Evolutionary conservation across 2,329 filamentous ascomycete genomes (phyloP).

Genomic region (Aspergillus puulaauensis): DNA sequence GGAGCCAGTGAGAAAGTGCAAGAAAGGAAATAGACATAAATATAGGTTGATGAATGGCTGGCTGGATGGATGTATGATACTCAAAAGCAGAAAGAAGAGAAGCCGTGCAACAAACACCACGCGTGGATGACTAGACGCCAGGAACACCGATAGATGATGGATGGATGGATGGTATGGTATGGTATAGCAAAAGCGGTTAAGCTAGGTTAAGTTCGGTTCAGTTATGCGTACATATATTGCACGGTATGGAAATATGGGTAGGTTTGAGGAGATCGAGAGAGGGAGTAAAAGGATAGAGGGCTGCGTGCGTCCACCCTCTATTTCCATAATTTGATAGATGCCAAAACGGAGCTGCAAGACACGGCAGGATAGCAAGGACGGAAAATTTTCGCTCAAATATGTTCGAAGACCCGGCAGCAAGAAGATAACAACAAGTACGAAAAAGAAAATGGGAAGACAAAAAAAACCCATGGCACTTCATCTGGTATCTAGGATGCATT

Average conservation of each 20-base stretch:
- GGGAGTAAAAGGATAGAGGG: neutral
- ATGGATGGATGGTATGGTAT: too few relatives aligned
- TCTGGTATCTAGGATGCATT: constrained; percentile 27
- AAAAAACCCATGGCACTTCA: constrained; percentile 19
- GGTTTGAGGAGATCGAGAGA: neutral
- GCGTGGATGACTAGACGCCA: neutral
- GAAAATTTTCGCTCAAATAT: neutral
- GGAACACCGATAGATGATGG: neutral
- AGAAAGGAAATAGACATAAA: neutral
- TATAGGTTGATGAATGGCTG: too few relatives aligned
- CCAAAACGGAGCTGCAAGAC: neutral
- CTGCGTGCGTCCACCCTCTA: neutral
- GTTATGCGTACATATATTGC: neutral
- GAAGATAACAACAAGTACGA: neutral
- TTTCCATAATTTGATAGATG: neutral
- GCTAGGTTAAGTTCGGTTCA: too few relatives aligned
- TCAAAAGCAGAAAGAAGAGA: too few relatives aligned
- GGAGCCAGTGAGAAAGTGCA: neutral
- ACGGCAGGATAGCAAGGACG: neutral
- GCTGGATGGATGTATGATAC: too few relatives aligned
- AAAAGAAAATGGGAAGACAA: constrained; percentile 2
- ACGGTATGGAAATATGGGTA: neutral
- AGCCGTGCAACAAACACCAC: too few relatives aligned
- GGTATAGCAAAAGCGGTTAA: neutral
- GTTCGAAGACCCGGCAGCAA: neutral